Evolutionary conservation across 129 eudicot genomes (phyloP).

Genomic region (Helianthus annuus): DNA sequence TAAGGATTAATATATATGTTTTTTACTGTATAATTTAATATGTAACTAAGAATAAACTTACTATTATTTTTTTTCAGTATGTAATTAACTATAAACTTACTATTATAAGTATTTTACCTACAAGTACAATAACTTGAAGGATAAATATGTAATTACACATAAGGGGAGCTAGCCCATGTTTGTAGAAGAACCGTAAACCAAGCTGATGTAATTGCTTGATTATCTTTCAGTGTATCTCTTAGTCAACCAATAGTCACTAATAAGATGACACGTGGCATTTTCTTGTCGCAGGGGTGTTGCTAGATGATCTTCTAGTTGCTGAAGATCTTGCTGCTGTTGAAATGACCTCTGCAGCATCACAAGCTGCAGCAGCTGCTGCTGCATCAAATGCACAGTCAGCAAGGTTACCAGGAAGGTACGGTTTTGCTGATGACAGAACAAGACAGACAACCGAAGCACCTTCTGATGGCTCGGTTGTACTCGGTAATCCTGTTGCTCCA

Average conservation of each 20-base stretch:
- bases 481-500: slow-evolving; percentile 95
- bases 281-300: slow-evolving; percentile 65
- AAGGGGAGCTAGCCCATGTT: not conserved
- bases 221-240: not conserved
- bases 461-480: slow-evolving; percentile 82
- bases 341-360: slow-evolving; percentile 84
- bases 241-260: not conserved
- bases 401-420: slow-evolving; percentile 65
- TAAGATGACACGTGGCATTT: not conserved
- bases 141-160: not conserved
- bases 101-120: no score
- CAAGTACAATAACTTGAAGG: not conserved
- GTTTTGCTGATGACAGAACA: slow-evolving; percentile 73
- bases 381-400: slow-evolving; percentile 64
- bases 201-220: not conserved
- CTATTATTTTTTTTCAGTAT: no score
- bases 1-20: not conserved
- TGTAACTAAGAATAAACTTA: not conserved
- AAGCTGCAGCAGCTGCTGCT: slow-evolving; percentile 91
- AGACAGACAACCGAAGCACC: slow-evolving; percentile 44
- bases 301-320: slow-evolving; percentile 89
- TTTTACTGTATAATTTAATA: not conserved
- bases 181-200: not conserved
- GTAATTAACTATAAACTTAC: no score
- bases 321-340: slow-evolving; percentile 96